Conservation (phyloP, 2,329 filamentous ascomycete genomes). For the Pseudocercospora ulei region DNA sequence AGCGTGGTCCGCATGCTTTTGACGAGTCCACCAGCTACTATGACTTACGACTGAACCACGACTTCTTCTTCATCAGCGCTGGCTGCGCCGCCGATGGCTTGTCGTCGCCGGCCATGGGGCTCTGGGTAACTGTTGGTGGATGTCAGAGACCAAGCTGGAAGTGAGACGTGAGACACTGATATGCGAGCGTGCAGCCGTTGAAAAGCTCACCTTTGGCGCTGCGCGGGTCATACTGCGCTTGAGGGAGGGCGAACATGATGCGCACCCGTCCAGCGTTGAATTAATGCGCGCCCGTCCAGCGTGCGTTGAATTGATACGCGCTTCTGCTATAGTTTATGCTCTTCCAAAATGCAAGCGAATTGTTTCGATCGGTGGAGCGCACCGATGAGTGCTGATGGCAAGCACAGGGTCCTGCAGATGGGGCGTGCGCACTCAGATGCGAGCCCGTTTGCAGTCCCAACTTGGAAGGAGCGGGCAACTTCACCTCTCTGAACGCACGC, state of each 20-base stretch:
- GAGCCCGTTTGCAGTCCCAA: constrained; percentile 2
- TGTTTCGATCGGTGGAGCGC: no score
- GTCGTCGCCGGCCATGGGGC: constrained; percentile 1
- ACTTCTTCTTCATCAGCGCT: constrained; percentile 5
- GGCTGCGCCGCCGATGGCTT: constrained; percentile 5
- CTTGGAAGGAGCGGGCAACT: constrained; percentile 5
- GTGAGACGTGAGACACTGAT: constrained; percentile 10
- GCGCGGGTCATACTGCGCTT: constrained; percentile 5
- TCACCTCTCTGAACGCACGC: no score
- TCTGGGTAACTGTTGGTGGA: constrained; percentile 1
- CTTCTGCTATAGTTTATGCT: no score
- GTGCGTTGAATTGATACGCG: background rate
- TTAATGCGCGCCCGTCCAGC: no score
- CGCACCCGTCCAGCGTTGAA: no score
- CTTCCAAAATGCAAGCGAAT: no score
- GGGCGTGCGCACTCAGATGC: constrained; percentile 1
- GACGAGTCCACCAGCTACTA: no score
- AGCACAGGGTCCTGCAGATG: constrained; percentile 3
- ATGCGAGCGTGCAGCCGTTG: background rate
- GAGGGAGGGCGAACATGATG: constrained; percentile 18
- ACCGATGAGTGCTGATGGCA: no score
- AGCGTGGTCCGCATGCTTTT: no score
- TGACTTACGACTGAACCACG: constrained; percentile 5
- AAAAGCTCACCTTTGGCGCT: constrained; percentile 1
- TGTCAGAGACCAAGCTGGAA: constrained; percentile 3